These are phyloP conservation scores for Myriosclerotinia duriaeana DNA, from an alignment of 2,329 filamentous ascomycete species.

Conservation along the genomic window DNA sequence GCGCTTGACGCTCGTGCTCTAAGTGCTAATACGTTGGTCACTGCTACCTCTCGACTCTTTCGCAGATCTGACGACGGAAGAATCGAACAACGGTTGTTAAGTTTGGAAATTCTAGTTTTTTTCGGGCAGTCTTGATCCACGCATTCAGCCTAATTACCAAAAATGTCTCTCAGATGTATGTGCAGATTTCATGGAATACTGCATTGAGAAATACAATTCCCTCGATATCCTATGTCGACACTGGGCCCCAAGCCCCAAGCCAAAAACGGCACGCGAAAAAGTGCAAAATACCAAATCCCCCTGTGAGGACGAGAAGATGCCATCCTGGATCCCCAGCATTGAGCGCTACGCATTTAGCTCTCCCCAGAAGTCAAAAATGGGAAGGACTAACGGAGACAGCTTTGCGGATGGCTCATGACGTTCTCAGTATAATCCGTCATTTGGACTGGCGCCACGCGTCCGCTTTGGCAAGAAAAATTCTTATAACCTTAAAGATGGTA, in stretches of 20 bases:
- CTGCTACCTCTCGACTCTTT: constrained; percentile 28
- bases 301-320: constrained; percentile 21
- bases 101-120: constrained; percentile 28
- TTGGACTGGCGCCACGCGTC: constrained; percentile 1
- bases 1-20: constrained; percentile 27
- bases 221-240: constrained; percentile 32
- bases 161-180: constrained; percentile 31
- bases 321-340: constrained; percentile 31
- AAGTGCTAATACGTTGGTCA: constrained; percentile 29
- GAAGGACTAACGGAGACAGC: constrained; percentile 30
- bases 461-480: constrained; percentile 4
- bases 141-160: constrained; percentile 30
- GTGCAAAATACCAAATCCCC: background rate
- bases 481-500: background rate
- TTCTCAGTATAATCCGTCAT: constrained; percentile 27
- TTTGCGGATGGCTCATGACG: constrained; percentile 26
- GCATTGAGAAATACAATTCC: constrained; percentile 30
- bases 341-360: constrained; percentile 26
- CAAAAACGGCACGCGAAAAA: background rate
- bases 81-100: constrained; percentile 28
- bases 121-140: too few species aligned
- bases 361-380: constrained; percentile 11
- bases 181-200: constrained; percentile 34
- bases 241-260: constrained; percentile 29
- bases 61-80: constrained; percentile 26